These are phyloP conservation scores for Mycena belliarum DNA, from an alignment of 768 basidiomycete genomes.

Conservation along the genomic window DNA sequence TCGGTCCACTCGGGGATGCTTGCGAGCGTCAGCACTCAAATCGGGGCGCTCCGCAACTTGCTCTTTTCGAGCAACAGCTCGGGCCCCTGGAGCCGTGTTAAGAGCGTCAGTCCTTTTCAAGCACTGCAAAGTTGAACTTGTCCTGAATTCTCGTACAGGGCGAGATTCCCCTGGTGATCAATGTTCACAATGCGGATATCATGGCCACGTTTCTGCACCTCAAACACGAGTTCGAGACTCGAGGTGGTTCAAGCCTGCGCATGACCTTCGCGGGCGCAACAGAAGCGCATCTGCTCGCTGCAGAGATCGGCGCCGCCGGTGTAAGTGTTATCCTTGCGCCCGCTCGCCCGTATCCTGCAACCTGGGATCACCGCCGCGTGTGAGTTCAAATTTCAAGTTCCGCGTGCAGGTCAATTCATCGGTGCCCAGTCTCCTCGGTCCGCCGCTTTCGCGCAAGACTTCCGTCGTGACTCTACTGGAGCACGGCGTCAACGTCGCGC, in stretches of 20 bases:
- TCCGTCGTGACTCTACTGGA: conserved; percentile 61
- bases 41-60: conserved; percentile 68
- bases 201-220: conserved; percentile 79
- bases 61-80: conserved; percentile 48
- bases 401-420: not conserved
- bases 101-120: conserved; percentile 32
- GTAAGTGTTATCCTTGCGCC: conserved; percentile 53
- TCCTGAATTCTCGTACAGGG: conserved; percentile 47
- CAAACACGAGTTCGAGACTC: conserved; percentile 59
- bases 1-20: conserved; percentile 48
- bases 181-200: conserved; percentile 75
- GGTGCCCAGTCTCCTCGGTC: conserved; percentile 63
- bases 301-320: conserved; percentile 56
- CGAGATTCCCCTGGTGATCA: conserved; percentile 70
- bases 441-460: conserved; percentile 61
- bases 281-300: conserved; percentile 70
- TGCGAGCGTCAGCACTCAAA: conserved; percentile 74
- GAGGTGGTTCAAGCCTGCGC: conserved; percentile 41
- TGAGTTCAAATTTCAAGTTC: conserved; percentile 30
- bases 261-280: conserved; percentile 65
- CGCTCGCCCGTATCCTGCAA: conserved; percentile 65
- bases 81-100: conserved; percentile 34
- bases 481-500: conserved; percentile 70
- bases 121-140: not conserved
- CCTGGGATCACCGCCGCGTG: conserved; percentile 73